Conservation (phyloP, 2,329 filamentous ascomycete species). For the Ciborinia camelliae region DNA sequence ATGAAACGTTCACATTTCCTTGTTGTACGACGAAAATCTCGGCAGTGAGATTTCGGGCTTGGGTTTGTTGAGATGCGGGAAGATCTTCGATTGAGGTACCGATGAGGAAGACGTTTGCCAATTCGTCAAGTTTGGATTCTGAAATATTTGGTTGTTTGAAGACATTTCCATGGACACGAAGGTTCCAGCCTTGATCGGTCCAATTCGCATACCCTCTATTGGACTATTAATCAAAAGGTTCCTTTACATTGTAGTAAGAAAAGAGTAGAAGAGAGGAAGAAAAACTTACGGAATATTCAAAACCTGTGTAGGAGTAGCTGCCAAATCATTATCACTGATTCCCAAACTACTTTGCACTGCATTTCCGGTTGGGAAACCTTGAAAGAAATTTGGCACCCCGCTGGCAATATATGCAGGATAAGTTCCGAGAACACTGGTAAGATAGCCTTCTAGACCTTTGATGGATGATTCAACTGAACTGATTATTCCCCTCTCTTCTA, state of each 20-base stretch:
- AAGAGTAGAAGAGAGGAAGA: neutral
- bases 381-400: constrained; percentile 65
- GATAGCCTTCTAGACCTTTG: constrained; percentile 48
- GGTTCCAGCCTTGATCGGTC: constrained; percentile 73
- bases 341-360: constrained; percentile 60
- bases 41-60: constrained; percentile 70
- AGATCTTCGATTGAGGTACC: constrained; percentile 60
- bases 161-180: constrained; percentile 75
- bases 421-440: constrained; percentile 51
- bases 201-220: constrained; percentile 67
- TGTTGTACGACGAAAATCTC: constrained; percentile 76
- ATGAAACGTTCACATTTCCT: constrained; percentile 57
- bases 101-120: constrained; percentile 69
- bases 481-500: constrained; percentile 44
- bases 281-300: constrained; percentile 60
- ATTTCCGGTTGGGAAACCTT: constrained; percentile 60
- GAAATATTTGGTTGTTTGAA: constrained; percentile 72
- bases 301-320: constrained; percentile 63
- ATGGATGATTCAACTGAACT: constrained; percentile 39
- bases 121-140: constrained; percentile 59
- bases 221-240: neutral
- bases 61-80: constrained; percentile 54
- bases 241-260: neutral
- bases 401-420: constrained; percentile 59
- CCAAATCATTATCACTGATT: constrained; percentile 55